Evolutionary conservation across 805 yeast species (phyloP), one percentile per base, ranked within the genome.

Genomic region (Phaffomyces antillensis): DNA sequence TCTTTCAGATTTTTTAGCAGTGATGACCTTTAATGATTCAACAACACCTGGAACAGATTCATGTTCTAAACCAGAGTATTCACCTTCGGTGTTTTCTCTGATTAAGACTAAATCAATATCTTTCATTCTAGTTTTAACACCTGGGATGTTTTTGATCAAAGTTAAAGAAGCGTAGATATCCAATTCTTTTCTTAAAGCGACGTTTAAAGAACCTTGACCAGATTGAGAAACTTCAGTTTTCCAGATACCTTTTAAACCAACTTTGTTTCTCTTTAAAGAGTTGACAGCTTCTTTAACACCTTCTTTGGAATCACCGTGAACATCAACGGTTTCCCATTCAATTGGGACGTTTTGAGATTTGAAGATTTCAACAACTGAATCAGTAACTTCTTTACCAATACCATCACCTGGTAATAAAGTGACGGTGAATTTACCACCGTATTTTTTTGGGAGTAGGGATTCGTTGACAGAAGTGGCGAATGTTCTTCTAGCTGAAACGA

Each of bases 31-130:
- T 60, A 90, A 75, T 36, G 96, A 86, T 76, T 91, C 98, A 55
- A 93, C 98, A 54, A 91, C 96, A 70, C 96, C 98, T 54, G 96
- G 95, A 60, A 87, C 93, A 40, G 96, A 86, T 69, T 85, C 93
- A 73, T 93, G 98, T 77, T 91, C 99, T 61, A 93, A 77, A 61
- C 98, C 98, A 42, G 98, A 91, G 76, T 88, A 91, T 72, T 91
- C 98, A 73, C 96, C 97, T 74, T 91, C 98, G 56, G 97, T 91
- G 77, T 93, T 93, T 72, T 93, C 99, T 77, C 99, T 88, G 65
- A 93, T 95, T 54, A 93, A 76, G 36, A 90, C 96, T 63, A 91
- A 78, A 72, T 90, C 96, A 54, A 91, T 86, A 56, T 86, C 89
- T 51, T 83, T 77, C 64, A 89, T 78, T 68, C 90, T 87, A 49